Percentiles rank a stretch among this genome's conserved stretches.
These are phyloP conservation scores for Vigna angularis DNA, from an alignment of 306 rosid genomes.

Conservation along the genomic window DNA sequence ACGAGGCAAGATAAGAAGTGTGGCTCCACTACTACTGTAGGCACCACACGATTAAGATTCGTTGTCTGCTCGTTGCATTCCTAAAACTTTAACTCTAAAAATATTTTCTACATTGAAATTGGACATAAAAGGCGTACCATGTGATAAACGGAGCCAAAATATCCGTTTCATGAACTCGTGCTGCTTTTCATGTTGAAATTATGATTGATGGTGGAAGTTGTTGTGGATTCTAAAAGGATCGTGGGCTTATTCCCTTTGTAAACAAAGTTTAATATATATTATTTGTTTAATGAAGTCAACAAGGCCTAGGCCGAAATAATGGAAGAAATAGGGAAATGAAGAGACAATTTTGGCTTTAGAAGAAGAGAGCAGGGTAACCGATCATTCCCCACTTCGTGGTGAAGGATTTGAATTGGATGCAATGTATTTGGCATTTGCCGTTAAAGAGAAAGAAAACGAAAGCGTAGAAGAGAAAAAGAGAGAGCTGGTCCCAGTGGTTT, in stretches of 20 bases:
- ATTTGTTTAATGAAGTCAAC: conserved; percentile 19
- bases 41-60: conserved; percentile 23
- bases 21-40: conserved; percentile 22
- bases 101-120: background rate
- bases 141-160: conserved; percentile 19
- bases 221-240: background rate
- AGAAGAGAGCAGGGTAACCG: conserved; percentile 12
- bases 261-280: background rate
- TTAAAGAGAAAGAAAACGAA: conserved; percentile 35
- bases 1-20: conserved; percentile 25
- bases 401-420: conserved; percentile 38
- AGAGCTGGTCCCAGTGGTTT: conserved; percentile 34
- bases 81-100: background rate
- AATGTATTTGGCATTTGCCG: conserved; percentile 44
- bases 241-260: conserved; percentile 1
- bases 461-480: conserved; percentile 27
- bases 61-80: background rate
- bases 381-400: conserved; percentile 37
- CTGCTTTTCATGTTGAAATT: background rate
- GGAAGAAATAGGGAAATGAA: conserved; percentile 40
- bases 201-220: conserved; percentile 22
- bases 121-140: conserved; percentile 1
- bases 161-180: background rate
- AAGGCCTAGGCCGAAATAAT: conserved; percentile 18
- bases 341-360: conserved; percentile 26